Evolutionary conservation across 2,329 filamentous ascomycete species (phyloP).

Genomic region (Hypoxylon sp.): DNA sequence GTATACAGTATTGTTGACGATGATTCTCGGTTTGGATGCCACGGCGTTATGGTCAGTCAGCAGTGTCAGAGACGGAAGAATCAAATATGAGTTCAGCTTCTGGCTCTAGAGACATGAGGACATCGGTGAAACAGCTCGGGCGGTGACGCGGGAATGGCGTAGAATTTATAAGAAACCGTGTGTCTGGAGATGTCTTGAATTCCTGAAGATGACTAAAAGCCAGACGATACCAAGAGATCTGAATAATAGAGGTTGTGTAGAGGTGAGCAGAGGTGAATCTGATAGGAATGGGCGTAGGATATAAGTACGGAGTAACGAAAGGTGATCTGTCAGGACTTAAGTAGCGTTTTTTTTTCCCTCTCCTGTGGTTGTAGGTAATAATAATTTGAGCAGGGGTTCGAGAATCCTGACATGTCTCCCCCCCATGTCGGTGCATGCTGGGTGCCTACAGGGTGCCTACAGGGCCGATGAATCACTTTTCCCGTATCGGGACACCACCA

Average conservation of each 20-base stretch:
- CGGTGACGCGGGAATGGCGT: constrained; percentile 21
- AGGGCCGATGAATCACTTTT: constrained; percentile 41
- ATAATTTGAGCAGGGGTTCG: constrained; percentile 34
- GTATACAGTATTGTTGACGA: constrained; percentile 41
- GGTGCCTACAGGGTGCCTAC: constrained; percentile 25
- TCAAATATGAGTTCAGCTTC: constrained; percentile 31
- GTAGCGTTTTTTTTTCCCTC: constrained; percentile 35
- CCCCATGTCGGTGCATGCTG: constrained; percentile 30
- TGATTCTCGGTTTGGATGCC: constrained; percentile 38
- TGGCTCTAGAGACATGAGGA: constrained; percentile 37
- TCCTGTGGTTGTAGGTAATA: constrained; percentile 36
- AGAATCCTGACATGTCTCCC: constrained; percentile 20
- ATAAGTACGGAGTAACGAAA: constrained; percentile 31
- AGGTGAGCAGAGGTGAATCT: constrained; percentile 10
- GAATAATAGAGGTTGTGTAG: not conserved
- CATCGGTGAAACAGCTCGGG: constrained; percentile 26
- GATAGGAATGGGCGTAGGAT: constrained; percentile 20
- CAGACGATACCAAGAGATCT: not conserved
- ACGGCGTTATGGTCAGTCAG: constrained; percentile 35
- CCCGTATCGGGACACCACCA: constrained; percentile 33
- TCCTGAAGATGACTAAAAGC: constrained; percentile 7
- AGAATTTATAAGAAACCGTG: constrained; percentile 30
- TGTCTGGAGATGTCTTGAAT: constrained; percentile 25
- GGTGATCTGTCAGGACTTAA: constrained; percentile 34
- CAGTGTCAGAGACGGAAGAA: constrained; percentile 34